Evolutionary conservation across 306 rosid species (phyloP), one percentile per base, ranked within the genome.

Genomic region (Cucurbita pepo): DNA sequence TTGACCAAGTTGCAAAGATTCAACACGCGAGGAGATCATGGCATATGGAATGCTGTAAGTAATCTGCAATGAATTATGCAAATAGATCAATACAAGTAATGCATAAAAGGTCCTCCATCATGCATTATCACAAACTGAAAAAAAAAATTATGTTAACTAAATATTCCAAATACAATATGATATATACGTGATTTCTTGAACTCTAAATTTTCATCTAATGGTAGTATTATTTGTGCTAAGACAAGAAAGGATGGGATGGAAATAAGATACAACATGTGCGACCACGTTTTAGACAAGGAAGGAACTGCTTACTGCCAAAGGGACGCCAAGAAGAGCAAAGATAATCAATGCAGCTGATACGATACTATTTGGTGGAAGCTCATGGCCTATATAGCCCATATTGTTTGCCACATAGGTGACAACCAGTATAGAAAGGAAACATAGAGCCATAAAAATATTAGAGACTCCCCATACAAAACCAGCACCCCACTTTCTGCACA

Each of bases 1-100:
- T 89, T 91, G 95, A 70, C 96, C 99, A 52, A 88, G 96, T 71
- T 97, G 97, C 85, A 94, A 78, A 81, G 97, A 78, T 77, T 91
- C 96, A 21, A 89, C 89, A 57, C 88, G 92, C 1, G 92, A 67
- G 69, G 95, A 89, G 72, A 89, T 77, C 82, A 91, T 81, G 65
- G 99, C 97, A 82, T 91, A 95, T 34, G 96, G 97, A 83, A 88
- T 91, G 73, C 97, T 88, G 83, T 90, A 91, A 74, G 96, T 89
- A 80, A 91, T 88, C 97, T 90, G 97, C 82, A 85, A 89, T 52
- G 77, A 74, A 85, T 38, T 55, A 73, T 73, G 58, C 18, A 5
- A 52, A 64, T 10, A 18, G 21, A 60, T 47, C 18, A 74, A 34
- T 59, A 47, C 7, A 44, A 74, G n/a, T 72, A 53, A 77, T 16